Base-by-base conservation (phyloP, 768 basidiomycete species). In the Panaeolus cyanescens region DNA sequence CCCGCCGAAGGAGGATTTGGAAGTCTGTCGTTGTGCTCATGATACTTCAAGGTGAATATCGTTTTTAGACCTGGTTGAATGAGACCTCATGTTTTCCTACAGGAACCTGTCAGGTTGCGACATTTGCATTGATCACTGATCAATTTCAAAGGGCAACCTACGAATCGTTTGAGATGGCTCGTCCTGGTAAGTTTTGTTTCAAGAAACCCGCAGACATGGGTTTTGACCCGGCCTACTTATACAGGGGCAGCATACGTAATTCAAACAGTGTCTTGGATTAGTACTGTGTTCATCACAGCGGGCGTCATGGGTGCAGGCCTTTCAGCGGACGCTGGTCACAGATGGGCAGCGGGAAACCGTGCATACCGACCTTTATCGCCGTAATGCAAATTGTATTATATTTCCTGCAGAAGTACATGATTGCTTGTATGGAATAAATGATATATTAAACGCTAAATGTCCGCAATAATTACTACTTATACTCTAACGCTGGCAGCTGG, bases 311-410 rank as follows among this genome's bases (percentile, higher is more conserved):
- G 80, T 22, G 90, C 89, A 1, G 91, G 91, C 2, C 71, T 85
- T 60, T 81, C 84, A 55, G 86, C 88, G 2, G 82, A 84, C 61
- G 78, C 78, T 59, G 88, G 88, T 1, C 77, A 88, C 63, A 76
- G 74, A 59, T 93, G 91, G 91, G 91, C 91, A 36, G 91, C 91
- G 33, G 91, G 91, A 45, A 88, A 89, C 65, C 80, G 90, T 59
- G 83, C 84, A 12, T 91, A 93, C 70, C 76, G 70, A 32, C 77
- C 74, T 19, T 80, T 84, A 37, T 33, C 56, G 32, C 59, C 64
- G 5, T 67, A 54, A 64, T 40, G 22, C 20, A 20, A 34, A 32
- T 30, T 59, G 15, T 32, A 34, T 32, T 22, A 33, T 45, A 15
- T 15, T 42, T 58, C 42, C 56, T 22, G 30, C 7, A 22, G 30